Evolutionary conservation across 2,329 filamentous ascomycete species (phyloP), one percentile per base, ranked within the genome.

Genomic region (Trichoderma semiorbis): DNA sequence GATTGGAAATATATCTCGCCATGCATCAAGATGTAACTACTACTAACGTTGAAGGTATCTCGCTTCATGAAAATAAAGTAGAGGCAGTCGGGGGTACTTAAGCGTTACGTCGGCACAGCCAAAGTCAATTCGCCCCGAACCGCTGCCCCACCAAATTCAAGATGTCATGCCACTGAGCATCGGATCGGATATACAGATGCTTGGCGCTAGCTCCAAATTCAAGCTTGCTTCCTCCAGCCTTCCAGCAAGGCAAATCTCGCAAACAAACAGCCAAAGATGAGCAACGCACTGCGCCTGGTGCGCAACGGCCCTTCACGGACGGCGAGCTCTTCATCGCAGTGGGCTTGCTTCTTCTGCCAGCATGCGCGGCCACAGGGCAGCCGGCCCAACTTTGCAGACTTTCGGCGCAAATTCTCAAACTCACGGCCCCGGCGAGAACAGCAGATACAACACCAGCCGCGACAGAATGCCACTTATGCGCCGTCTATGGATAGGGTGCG

Each of bases 401-500:
- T 79, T 60, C 74, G 77, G 63, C 79, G 82, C 67, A 78, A 78
- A 60, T 75, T 78, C 57, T 81, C 81, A 47, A 80, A 76, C 69
- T 77, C 79, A 50, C 72, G 74, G 55, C 74, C 74, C 21, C 77
- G 75, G 36, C 74, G 70, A 53, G 73, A 73, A 28, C 76, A 70
- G 55, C 57, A 60, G 28, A 67, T 72, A 32, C 76, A 74, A 71
- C 76, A 75, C 72, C 74, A 72, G 63, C 79, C 70, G 70, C 78
- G 76, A 69, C 75, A 78, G 61, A 74, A 76, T 50, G 75, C 76
- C 34, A 75, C 76, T 21, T 70, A 74, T 61, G 72, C 77, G 60
- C 78, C 80, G 21, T 77, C 80, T 5, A 92, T 93, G 89, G 89
- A 90, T 57, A 84, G 89, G 75, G 82, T 93, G 80, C 86, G 87